Percentiles rank a stretch among this genome's conserved stretches.
phyloP scores from a whole-genome alignment of 148 eudicot genomes.

The Simmondsia chinensis region DNA sequence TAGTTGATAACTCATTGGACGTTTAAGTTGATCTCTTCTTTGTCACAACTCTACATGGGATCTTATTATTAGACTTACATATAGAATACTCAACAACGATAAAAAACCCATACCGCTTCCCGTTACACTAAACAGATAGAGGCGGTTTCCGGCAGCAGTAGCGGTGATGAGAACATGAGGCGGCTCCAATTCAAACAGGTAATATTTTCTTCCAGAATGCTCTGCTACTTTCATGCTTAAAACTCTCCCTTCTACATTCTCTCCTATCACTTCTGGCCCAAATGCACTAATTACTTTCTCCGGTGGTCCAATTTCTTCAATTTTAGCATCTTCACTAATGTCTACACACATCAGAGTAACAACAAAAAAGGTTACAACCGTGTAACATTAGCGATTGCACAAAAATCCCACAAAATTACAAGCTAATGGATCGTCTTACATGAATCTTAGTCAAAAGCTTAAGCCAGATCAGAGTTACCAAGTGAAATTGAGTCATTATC shows the following conservation, averaged over 20 bases:
- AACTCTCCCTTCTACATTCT: conserved; percentile 90
- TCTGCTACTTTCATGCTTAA: conserved; percentile 62
- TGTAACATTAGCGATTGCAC: too few species aligned
- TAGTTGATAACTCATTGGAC: too few species aligned
- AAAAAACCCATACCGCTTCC: conserved; percentile 44
- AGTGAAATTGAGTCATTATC: too few species aligned
- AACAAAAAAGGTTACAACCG: too few species aligned
- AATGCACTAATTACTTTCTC: conserved; percentile 85
- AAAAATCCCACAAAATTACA: too few species aligned
- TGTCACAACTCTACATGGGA: too few species aligned
- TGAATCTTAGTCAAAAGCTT: too few species aligned
- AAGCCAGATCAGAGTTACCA: too few species aligned
- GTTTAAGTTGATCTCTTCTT: too few species aligned
- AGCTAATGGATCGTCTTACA: too few species aligned
- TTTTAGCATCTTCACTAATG: conserved; percentile 58
- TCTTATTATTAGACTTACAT: too few species aligned
- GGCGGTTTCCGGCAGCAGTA: conserved; percentile 94
- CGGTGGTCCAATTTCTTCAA: conserved; percentile 75
- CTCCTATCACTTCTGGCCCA: conserved; percentile 92
- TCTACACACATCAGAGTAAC: conserved; percentile 32
- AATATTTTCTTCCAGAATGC: conserved; percentile 79
- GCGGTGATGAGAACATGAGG: conserved; percentile 88
- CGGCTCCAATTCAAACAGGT: conserved; percentile 84
- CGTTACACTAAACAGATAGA: conserved; percentile 67
- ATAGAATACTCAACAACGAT: too few species aligned